phyloP scores from a whole-genome alignment of 2,329 filamentous ascomycete genomes.

The Domatiomyces globalis region DNA sequence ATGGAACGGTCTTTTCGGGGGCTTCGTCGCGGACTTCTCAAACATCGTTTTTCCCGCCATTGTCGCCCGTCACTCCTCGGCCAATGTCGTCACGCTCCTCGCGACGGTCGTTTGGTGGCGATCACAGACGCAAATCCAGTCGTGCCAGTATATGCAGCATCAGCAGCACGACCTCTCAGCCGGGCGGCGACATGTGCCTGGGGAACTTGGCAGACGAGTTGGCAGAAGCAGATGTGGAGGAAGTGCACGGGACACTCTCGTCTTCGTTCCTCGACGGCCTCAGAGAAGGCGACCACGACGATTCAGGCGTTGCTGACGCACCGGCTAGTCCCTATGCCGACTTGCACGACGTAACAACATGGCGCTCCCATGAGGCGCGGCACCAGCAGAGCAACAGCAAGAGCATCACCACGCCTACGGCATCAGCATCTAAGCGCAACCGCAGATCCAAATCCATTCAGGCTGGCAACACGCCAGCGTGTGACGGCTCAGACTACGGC shows the following conservation, averaged over 20 bases:
- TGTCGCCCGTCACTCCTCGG: conserved; percentile 27
- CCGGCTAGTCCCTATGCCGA: conserved; percentile 6
- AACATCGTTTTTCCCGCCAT: conserved; percentile 13
- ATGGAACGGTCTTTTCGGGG: conserved; percentile 14
- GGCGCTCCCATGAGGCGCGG: conserved; percentile 10
- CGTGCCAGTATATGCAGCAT: conserved; percentile 24
- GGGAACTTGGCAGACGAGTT: conserved; percentile 52
- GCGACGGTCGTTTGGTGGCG: conserved; percentile 3
- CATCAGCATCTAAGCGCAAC: conserved; percentile 24
- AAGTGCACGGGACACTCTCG: conserved; percentile 25
- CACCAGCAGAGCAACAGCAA: conserved; percentile 3
- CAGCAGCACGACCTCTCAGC: conserved; percentile 12
- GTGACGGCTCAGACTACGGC: conserved; percentile 46
- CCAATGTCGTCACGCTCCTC: conserved; percentile 25
- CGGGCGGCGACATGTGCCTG: conserved; percentile 32
- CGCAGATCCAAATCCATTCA: conserved; percentile 13
- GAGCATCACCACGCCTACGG: conserved; percentile 23
- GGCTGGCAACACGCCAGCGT: conserved; percentile 31
- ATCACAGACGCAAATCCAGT: conserved; percentile 1
- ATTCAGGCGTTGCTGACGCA: conserved; percentile 1
- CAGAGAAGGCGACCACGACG: conserved; percentile 21
- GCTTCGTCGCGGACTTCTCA: conserved; percentile 17
- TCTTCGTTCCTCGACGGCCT: conserved; percentile 20
- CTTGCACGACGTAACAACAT: conserved; percentile 16
- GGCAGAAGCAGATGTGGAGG: conserved; percentile 42